Evolutionary conservation across 2,329 filamentous ascomycete species (phyloP).

Genomic region (Tolypocladium tundrense): DNA sequence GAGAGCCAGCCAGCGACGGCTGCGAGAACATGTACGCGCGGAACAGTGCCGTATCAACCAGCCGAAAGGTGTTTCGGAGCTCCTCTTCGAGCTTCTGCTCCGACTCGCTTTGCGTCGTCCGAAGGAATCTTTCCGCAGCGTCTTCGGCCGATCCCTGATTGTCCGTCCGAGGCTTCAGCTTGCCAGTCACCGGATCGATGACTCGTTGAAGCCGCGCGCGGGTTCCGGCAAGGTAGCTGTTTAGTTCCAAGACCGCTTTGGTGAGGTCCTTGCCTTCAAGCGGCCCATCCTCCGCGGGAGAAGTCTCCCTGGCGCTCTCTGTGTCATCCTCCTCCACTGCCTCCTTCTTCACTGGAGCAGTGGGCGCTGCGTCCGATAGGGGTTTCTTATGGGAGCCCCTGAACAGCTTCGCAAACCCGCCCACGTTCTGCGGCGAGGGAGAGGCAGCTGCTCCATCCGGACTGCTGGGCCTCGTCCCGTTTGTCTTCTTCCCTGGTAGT

Average conservation of each 20-base stretch:
- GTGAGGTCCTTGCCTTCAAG: conserved; percentile 76
- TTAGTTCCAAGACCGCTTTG: conserved; percentile 70
- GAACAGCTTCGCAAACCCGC: conserved; percentile 45
- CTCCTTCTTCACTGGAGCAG: conserved; percentile 46
- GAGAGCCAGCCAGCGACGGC: conserved; percentile 71
- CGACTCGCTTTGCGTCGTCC: conserved; percentile 33
- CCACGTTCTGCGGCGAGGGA: conserved; percentile 27
- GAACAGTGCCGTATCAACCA: conserved; percentile 92
- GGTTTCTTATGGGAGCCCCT: conserved; percentile 35
- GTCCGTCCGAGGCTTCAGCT: conserved; percentile 41
- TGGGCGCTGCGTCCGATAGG: conserved; percentile 46
- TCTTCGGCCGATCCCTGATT: conserved; percentile 35
- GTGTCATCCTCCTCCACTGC: conserved; percentile 43
- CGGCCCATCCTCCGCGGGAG: conserved; percentile 33
- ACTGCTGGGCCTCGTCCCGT: conserved; percentile 15
- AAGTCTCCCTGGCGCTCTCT: conserved; percentile 36
- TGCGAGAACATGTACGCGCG: conserved; percentile 89
- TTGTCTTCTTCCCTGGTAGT: conserved; percentile 17
- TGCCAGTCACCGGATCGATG: conserved; percentile 52
- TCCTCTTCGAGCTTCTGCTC: conserved; percentile 58
- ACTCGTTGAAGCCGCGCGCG: conserved; percentile 54
- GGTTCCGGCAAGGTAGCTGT: conserved; percentile 80
- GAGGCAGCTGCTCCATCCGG: conserved; percentile 15
- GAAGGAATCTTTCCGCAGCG: conserved; percentile 45
- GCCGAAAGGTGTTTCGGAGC: conserved; percentile 63